Conservation (phyloP, 768 basidiomycete species). For the Rubroboletus satanas region DNA sequence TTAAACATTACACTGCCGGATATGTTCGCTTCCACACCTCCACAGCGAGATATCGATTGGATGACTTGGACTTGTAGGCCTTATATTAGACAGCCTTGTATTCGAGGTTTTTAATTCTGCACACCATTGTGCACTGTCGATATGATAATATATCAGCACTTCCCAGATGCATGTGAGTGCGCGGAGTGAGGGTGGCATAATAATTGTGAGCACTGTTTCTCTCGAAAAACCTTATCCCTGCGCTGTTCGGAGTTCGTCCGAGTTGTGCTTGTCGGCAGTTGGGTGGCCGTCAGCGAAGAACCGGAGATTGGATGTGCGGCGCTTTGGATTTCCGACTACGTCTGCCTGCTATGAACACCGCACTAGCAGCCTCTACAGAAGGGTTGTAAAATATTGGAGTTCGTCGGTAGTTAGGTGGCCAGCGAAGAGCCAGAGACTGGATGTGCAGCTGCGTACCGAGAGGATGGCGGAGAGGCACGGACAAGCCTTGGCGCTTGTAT, state of each 20-base stretch:
- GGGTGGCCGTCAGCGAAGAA: not conserved
- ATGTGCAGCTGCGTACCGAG: not conserved
- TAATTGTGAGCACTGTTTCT: not conserved
- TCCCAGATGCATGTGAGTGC: not conserved
- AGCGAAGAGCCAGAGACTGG: not conserved
- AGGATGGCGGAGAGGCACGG: too few relatives aligned
- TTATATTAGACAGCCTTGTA: not conserved
- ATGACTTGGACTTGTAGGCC: conserved; percentile 16
- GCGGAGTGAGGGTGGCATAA: not conserved
- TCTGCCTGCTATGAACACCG: too few relatives aligned
- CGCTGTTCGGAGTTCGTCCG: not conserved
- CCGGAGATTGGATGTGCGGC: not conserved
- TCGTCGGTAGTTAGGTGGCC: not conserved
- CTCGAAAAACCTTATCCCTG: not conserved
- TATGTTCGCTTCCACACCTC: conserved; percentile 32
- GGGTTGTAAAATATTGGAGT: not conserved
- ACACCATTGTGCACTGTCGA: not conserved
- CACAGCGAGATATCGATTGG: conserved; percentile 19
- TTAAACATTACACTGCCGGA: conserved; percentile 16
- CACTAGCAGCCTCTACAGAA: too few relatives aligned
- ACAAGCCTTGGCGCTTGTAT: too few relatives aligned
- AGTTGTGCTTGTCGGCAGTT: not conserved
- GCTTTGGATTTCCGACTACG: too few relatives aligned
- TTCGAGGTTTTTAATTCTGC: not conserved
- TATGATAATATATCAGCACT: not conserved